Evolutionary conservation across 176 grass and related monocot species (phyloP).

Genomic region (Luzula sylvatica): DNA sequence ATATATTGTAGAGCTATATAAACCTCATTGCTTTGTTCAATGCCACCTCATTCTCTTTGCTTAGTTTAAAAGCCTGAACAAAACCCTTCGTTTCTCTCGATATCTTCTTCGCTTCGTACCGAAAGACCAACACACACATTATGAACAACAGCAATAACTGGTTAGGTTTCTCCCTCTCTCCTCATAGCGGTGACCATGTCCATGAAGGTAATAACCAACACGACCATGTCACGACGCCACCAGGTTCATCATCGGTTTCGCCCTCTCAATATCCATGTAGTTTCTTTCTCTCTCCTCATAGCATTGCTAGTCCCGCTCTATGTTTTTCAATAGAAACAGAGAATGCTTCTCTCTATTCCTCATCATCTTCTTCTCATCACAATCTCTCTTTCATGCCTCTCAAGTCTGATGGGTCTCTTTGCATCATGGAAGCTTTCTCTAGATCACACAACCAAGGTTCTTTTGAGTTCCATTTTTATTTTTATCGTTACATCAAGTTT

Average conservation of each 20-base stretch:
- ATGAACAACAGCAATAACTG: constrained; percentile 66
- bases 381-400: constrained; percentile 40
- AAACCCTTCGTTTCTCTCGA: background rate
- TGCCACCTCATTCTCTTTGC: constrained; percentile 26
- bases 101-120: background rate
- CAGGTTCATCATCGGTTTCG: constrained; percentile 20
- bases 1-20: background rate
- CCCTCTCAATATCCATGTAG: constrained; percentile 34
- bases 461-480: background rate
- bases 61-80: constrained; percentile 26
- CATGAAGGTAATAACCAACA: too few relatives aligned
- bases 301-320: constrained; percentile 25
- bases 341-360: constrained; percentile 47
- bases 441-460: constrained; percentile 50
- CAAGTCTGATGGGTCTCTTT: constrained; percentile 77
- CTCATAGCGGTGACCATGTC: constrained; percentile 23
- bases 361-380: constrained; percentile 54
- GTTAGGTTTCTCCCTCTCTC: constrained; percentile 87
- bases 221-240: background rate
- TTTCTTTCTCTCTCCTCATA: constrained; percentile 54
- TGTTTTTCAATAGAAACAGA: constrained; percentile 53
- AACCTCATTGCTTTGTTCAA: constrained; percentile 10
- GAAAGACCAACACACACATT: constrained; percentile 10
- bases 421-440: constrained; percentile 52
- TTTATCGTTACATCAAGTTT: background rate